Conservation (phyloP, 2,329 filamentous ascomycete genomes). For the Epichloe uncinata region DNA sequence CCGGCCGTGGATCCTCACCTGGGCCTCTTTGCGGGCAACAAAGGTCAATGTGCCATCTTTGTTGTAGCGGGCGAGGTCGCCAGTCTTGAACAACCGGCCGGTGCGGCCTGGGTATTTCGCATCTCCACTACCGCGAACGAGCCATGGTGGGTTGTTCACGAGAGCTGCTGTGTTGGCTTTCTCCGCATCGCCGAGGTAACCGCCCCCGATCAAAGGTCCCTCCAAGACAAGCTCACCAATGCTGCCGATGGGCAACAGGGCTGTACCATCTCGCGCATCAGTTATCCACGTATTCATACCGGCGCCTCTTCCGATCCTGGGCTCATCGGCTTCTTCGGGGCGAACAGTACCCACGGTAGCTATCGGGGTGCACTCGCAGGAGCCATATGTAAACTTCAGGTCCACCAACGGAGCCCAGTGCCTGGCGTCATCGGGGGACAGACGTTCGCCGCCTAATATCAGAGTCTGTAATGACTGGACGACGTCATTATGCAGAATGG, state of each 20-base stretch:
- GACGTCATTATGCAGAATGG: background rate
- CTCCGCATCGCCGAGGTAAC: constrained; percentile 11
- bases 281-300: constrained; percentile 12
- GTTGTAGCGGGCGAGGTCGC: constrained; percentile 15
- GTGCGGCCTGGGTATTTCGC: background rate
- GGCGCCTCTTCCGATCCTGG: constrained; percentile 4
- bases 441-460: background rate
- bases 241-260: constrained; percentile 10
- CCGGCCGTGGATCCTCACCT: constrained; percentile 43
- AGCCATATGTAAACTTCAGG: constrained; percentile 1
- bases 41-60: constrained; percentile 24
- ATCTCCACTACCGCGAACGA: constrained; percentile 3
- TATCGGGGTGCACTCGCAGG: background rate
- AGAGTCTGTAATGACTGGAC: background rate
- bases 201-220: constrained; percentile 12
- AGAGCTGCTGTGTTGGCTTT: constrained; percentile 4
- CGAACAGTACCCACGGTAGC: background rate
- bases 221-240: constrained; percentile 17
- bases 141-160: constrained; percentile 7
- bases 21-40: constrained; percentile 37
- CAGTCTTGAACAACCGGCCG: constrained; percentile 12
- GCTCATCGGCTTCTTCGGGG: constrained; percentile 1
- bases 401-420: background rate
- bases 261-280: constrained; percentile 6
- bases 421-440: background rate